These are phyloP conservation scores for Botrytis squamosa DNA, from an alignment of 2,329 filamentous ascomycete species.

Conservation along the genomic window DNA sequence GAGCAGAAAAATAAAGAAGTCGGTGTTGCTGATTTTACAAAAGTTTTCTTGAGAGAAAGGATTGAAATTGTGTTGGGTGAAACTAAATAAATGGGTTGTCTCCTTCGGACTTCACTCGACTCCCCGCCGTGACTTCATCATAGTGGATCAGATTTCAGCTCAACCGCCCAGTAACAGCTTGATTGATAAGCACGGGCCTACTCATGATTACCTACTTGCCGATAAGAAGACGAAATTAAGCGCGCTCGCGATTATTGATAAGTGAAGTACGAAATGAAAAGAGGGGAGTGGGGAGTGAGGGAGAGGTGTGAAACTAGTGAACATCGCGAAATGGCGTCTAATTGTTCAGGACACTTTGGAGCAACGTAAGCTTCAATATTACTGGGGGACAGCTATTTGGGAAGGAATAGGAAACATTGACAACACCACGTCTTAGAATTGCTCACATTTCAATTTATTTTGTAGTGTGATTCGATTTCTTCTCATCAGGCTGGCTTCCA, in stretches of 20 bases:
- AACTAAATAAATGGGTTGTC: not conserved
- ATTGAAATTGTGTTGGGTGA: constrained; percentile 6
- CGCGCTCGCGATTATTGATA: not conserved
- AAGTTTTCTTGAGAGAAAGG: not conserved
- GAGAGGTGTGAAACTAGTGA: constrained; percentile 15
- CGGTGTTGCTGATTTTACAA: not conserved
- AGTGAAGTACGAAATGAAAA: not conserved
- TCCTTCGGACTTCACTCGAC: not conserved
- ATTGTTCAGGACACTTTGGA: constrained; percentile 30
- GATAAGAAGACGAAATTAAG: not conserved
- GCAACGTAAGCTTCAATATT: constrained; percentile 33
- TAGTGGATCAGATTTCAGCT: not conserved
- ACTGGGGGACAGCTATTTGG: constrained; percentile 1
- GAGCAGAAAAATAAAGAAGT: not conserved
- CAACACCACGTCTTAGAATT: constrained; percentile 5
- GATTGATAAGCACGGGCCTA: not conserved
- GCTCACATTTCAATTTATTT: not conserved
- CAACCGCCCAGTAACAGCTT: not conserved
- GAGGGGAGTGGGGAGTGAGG: not conserved
- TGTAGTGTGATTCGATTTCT: not conserved
- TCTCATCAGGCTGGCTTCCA: not conserved
- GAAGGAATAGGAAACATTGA: constrained; percentile 6
- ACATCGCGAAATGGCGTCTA: constrained; percentile 11
- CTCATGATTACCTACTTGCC: not conserved
- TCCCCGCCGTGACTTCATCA: constrained; percentile 6